A percentile compares a stretch with the other conserved stretches of the same genome.
Evolutionary conservation across 2,329 filamentous ascomycete species (phyloP).

Genomic region (Colletotrichum godetiae): DNA sequence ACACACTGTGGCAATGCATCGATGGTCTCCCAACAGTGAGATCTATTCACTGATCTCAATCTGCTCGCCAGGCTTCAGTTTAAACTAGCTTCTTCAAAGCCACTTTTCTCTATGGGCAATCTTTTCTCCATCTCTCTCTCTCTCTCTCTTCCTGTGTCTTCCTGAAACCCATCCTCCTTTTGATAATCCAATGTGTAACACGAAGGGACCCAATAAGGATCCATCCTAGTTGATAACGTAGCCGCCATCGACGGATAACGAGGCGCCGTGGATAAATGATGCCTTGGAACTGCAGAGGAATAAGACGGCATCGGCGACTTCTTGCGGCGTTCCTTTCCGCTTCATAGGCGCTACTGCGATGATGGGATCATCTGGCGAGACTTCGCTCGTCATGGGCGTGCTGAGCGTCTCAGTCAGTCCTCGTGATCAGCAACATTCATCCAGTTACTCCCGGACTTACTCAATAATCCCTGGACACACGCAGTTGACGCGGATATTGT

Average conservation of each 20-base stretch:
- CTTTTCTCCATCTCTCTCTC: background rate
- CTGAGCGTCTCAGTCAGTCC: slow-evolving; percentile 23
- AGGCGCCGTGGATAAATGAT: slow-evolving; percentile 56
- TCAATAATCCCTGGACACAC: slow-evolving; percentile 59
- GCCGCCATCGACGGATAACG: slow-evolving; percentile 57
- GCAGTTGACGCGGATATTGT: slow-evolving; percentile 58
- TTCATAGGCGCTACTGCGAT: slow-evolving; percentile 50
- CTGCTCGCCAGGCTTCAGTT: background rate
- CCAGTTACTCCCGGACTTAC: slow-evolving; percentile 36
- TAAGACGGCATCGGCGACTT: slow-evolving; percentile 58
- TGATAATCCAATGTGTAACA: too few relatives aligned
- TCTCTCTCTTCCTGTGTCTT: too few relatives aligned
- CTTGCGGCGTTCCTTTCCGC: slow-evolving; percentile 55
- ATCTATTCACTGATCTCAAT: background rate
- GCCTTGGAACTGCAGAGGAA: slow-evolving; percentile 58
- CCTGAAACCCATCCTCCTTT: too few relatives aligned
- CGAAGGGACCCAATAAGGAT: too few relatives aligned
- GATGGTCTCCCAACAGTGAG: background rate
- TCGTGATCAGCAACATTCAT: background rate
- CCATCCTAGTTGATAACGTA: slow-evolving; percentile 41
- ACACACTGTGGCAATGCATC: background rate
- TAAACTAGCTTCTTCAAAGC: background rate
- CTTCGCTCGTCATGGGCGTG: slow-evolving; percentile 55
- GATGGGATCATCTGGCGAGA: slow-evolving; percentile 46
- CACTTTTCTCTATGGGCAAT: background rate